phyloP scores from a whole-genome alignment of 495 filamentous ascomycete species.

The Penicillium malachiteum region DNA sequence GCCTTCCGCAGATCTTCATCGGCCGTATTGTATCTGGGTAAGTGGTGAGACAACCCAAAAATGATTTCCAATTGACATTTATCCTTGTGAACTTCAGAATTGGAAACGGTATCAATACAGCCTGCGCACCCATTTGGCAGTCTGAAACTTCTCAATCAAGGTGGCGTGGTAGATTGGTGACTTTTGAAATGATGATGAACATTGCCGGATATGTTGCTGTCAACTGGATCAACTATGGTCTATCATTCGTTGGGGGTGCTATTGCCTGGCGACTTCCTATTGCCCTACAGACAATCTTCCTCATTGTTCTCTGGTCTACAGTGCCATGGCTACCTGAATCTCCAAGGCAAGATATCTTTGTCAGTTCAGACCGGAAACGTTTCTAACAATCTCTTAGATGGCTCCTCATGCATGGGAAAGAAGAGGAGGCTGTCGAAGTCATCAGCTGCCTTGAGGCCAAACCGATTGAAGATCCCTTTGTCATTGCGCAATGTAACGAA shows the following conservation, averaged over 20 bases:
- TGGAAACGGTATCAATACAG: conserved; percentile 66
- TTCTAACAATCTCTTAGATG: conserved; percentile 31
- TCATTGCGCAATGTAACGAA: conserved; percentile 45
- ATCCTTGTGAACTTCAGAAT: conserved; percentile 30
- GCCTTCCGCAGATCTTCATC: conserved; percentile 56
- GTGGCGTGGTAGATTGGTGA: conserved; percentile 60
- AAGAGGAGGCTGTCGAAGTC: conserved; percentile 48
- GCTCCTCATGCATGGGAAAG: conserved; percentile 43
- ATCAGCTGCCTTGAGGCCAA: conserved; percentile 48
- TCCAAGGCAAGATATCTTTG: conserved; percentile 34
- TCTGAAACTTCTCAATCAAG: conserved; percentile 58
- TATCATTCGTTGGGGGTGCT: conserved; percentile 45
- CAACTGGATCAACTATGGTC: conserved; percentile 60
- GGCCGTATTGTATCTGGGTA: conserved; percentile 41
- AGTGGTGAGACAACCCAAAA: not conserved
- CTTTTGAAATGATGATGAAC: conserved; percentile 61
- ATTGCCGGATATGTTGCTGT: conserved; percentile 55
- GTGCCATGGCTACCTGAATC: conserved; percentile 58
- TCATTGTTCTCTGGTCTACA: conserved; percentile 47
- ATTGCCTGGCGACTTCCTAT: conserved; percentile 53
- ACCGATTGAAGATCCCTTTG: conserved; percentile 44
- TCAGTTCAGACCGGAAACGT: conserved; percentile 30
- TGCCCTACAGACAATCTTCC: conserved; percentile 54
- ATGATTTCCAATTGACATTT: not conserved
- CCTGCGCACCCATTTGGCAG: conserved; percentile 65